Conservation (phyloP, 108 stramenopile genomes). For the Conticribra weissflogii region DNA sequence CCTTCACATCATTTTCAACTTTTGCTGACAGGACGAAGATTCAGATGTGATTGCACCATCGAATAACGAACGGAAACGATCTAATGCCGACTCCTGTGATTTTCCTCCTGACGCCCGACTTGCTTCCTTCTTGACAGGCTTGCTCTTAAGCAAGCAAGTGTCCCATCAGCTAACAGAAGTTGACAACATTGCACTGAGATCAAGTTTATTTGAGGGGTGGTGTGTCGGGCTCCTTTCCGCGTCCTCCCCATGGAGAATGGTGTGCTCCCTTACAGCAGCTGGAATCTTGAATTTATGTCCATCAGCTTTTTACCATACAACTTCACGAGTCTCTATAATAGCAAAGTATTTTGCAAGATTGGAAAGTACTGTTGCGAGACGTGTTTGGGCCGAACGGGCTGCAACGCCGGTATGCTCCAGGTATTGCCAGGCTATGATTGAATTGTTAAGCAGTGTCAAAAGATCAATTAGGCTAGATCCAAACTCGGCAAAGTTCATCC, state of each 20-base stretch:
- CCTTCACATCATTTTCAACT: background rate
- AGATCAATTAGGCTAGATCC: constrained; percentile 12
- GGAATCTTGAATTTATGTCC: constrained; percentile 73
- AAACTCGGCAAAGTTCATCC: constrained; percentile 6
- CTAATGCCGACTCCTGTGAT: constrained; percentile 9
- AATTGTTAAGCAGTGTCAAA: constrained; percentile 71
- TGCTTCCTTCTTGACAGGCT: constrained; percentile 70
- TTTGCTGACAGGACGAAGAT: constrained; percentile 20
- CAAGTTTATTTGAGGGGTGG: constrained; percentile 77
- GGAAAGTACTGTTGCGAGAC: constrained; percentile 58
- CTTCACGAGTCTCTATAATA: constrained; percentile 51
- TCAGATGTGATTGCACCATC: constrained; percentile 3
- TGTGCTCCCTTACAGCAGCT: constrained; percentile 71
- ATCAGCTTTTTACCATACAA: constrained; percentile 41
- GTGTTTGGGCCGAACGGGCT: constrained; percentile 88
- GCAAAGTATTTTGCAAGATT: constrained; percentile 64
- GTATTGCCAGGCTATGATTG: constrained; percentile 82
- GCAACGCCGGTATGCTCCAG: constrained; percentile 81
- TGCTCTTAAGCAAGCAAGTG: constrained; percentile 59
- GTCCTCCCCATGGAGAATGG: constrained; percentile 85
- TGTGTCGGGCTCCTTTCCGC: constrained; percentile 80
- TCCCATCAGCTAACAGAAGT: constrained; percentile 37
- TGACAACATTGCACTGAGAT: constrained; percentile 49
- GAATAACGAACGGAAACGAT: constrained; percentile 10
- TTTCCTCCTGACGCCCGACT: constrained; percentile 75